Conservation (phyloP, 306 rosid genomes). For the Erythrophleum fordii region DNA sequence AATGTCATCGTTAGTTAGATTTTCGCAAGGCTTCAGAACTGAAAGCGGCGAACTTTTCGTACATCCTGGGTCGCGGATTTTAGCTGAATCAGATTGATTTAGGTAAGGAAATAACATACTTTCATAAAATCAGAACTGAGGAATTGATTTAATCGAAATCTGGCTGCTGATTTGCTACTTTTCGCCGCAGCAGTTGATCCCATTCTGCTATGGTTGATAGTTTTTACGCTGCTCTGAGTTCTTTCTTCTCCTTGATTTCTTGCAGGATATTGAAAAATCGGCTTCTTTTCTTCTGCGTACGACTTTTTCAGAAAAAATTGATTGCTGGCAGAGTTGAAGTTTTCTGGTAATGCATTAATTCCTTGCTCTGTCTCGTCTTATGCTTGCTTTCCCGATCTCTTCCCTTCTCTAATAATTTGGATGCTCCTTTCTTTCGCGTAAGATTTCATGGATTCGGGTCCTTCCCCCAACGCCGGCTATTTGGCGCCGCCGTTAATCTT, state of each 20-base stretch:
- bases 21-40: slow-evolving; percentile 35
- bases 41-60: slow-evolving; percentile 33
- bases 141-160: slow-evolving; percentile 16
- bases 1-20: slow-evolving; percentile 41
- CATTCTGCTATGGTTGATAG: slow-evolving; percentile 21
- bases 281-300: background rate
- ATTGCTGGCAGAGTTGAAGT: slow-evolving; percentile 21
- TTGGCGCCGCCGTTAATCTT: background rate
- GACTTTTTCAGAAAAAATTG: slow-evolving; percentile 9
- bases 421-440: slow-evolving; percentile 8
- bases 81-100: slow-evolving; percentile 46
- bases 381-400: slow-evolving; percentile 25
- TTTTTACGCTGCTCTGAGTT: slow-evolving; percentile 26
- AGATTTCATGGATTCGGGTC: background rate
- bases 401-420: slow-evolving; percentile 2
- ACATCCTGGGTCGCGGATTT: slow-evolving; percentile 7
- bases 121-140: slow-evolving; percentile 34
- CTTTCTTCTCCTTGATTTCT: slow-evolving; percentile 29
- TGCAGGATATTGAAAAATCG: slow-evolving; percentile 27
- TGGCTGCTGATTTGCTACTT: slow-evolving; percentile 17
- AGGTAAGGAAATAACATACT: slow-evolving; percentile 56
- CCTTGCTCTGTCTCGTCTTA: background rate
- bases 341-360: slow-evolving; percentile 44
- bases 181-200: slow-evolving; percentile 6
- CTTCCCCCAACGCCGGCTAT: background rate